Base-by-base conservation (phyloP, 352 stramenopile species). In the Phytophthora pseudosyringae region DNA sequence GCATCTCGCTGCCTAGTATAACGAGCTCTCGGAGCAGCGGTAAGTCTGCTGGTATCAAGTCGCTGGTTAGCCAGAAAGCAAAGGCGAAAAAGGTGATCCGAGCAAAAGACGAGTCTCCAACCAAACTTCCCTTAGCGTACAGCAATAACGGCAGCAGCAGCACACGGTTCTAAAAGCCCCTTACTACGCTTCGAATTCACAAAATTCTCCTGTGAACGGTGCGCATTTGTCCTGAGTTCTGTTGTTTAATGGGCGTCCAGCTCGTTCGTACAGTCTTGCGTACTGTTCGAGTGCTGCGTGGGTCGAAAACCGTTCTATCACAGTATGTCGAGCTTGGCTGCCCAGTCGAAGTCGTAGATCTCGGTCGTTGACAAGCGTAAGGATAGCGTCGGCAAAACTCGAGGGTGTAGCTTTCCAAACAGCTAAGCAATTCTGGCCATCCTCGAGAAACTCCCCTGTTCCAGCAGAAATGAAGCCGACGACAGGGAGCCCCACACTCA, bases 401-500 rank as follows among this genome's bases (percentile, higher is more conserved):
- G 53, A 40, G 0, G 76, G 40, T 15, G 71, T 81, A 43, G 76
- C 31, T 21, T 80, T 71, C 3, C 45, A 40, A 9, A 88, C 66
- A 3, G 65, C 60, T 16, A 86, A 25, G 8, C 81, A 76, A 39
- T 90, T 90, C 21, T 73, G 52, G 6, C 45, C 51, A 46, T 90
- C 53, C 5, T 75, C 49, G 10, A 90, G 54, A 50, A 80, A 90
- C 38, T 88, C 81, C 6, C 59, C 55, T 0, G 77, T 71, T 13
- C 81, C 81, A 5, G 58, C 74, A 0, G 67, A 75, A 4, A 73
- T 67, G n/a, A 86, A 90, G 21, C 70, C 75, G 13, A 90, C 73
- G 15, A 88, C 66, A 9, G 78, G 81, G 0, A 88, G 8, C 0
- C 75, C 78, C 39, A 74, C 70, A 40, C 78, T 86, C 81, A 90